A percentile compares a stretch with the other conserved stretches of the same genome.
These are phyloP conservation scores for Lavandula angustifolia DNA, from an alignment of 257 asterid genomes.

Conservation along the genomic window DNA sequence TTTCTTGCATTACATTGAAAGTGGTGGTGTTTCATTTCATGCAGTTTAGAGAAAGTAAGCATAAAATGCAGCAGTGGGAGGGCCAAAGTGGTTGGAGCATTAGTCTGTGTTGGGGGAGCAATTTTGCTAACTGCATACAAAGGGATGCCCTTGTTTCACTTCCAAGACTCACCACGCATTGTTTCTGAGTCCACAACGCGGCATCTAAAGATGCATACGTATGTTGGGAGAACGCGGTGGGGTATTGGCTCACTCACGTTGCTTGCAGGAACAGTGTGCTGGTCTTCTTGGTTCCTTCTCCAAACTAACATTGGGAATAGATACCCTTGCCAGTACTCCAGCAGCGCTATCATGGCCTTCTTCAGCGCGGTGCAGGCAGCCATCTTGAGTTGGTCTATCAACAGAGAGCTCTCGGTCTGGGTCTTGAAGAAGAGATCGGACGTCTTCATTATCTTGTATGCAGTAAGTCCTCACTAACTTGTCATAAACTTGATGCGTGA, in stretches of 20 bases:
- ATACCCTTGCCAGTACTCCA: conserved; percentile 73
- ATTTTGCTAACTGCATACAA: conserved; percentile 45
- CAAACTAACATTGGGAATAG: conserved; percentile 52
- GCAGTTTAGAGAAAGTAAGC: conserved; percentile 58
- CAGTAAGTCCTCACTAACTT: conserved; percentile 44
- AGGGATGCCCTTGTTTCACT: conserved; percentile 59
- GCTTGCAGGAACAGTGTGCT: conserved; percentile 60
- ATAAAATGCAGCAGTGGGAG: conserved; percentile 50
- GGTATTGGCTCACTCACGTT: conserved; percentile 54
- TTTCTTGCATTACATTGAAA: not conserved
- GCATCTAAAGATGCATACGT: conserved; percentile 20
- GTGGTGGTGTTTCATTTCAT: not conserved
- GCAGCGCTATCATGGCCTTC: conserved; percentile 68
- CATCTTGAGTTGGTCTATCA: conserved; percentile 40
- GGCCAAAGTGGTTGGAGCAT: conserved; percentile 61
- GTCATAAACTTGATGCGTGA: not conserved
- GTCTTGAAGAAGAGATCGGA: conserved; percentile 44
- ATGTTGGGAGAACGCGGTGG: conserved; percentile 44
- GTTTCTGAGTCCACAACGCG: conserved; percentile 20
- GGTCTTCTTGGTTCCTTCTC: conserved; percentile 78
- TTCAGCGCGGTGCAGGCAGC: conserved; percentile 74
- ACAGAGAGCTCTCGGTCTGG: conserved; percentile 56
- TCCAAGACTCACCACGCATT: conserved; percentile 24
- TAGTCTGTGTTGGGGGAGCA: conserved; percentile 69
- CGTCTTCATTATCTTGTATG: conserved; percentile 47